Evolutionary conservation across 108 stramenopile genomes (phyloP), one percentile per base, ranked within the genome.

Genomic region (Conticribra guillardii): DNA sequence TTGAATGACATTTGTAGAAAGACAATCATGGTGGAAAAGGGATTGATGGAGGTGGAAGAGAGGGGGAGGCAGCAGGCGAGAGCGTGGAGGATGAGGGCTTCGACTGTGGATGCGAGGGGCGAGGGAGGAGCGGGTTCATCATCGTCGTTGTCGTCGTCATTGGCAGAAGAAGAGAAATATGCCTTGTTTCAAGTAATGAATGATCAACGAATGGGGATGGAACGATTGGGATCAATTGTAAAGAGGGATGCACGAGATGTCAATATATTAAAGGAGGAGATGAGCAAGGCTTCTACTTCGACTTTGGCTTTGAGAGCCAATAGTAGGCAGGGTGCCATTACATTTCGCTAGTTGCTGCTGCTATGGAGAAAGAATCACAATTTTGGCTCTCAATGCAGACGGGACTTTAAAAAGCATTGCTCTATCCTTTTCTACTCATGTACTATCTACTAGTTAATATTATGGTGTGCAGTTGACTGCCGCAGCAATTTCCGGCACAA

Each of bases 241-340:
- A 66, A 70, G 31, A 48, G 80, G 14, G 80, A 81, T 71, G 74
- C 64, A 33, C 49, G 80, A 41, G 80, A 81, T 71, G 60, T 53
- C 19, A 51, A 46, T 22, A 81, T 81, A 46, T 54, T 73, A 41
- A 73, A 73, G 48, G 69, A 76, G 37, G 74, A 81, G 69, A 46
- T 81, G 68, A 67, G 58, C 5, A 48, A 2, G 61, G 26, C 47
- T 18, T 63, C 61, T 41, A 11, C 37, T 41, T 11, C 37, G 37
- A n/a, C n/a, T n/a, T n/a, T n/a, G n/a, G n/a, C n/a, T n/a, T n/a
- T n/a, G n/a, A n/a, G n/a, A n/a, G n/a, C n/a, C n/a, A n/a, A n/a
- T n/a, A n/a, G n/a, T n/a, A n/a, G n/a, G n/a, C n/a, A n/a, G n/a
- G n/a, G n/a, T n/a, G n/a, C n/a, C n/a, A n/a, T n/a, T n/a, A n/a